phyloP scores from a whole-genome alignment of 2,329 filamentous ascomycete genomes.

The Colletotrichum chlorophyti region DNA sequence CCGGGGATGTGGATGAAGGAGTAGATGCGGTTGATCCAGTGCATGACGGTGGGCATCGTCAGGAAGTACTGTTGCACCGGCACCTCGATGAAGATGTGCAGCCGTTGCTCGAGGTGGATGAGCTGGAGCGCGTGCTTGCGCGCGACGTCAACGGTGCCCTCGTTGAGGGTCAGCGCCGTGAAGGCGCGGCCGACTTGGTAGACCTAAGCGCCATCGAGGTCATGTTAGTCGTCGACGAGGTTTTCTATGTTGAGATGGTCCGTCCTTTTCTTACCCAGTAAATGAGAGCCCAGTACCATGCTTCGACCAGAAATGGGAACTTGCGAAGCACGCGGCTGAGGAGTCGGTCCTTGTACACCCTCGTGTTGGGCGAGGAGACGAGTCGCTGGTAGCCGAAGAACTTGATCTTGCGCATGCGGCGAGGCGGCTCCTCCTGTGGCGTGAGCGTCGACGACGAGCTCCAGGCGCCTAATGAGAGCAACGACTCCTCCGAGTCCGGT shows the following conservation, averaged over 20 bases:
- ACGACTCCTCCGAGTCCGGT: slow-evolving; percentile 23
- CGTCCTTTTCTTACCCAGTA: slow-evolving; percentile 73
- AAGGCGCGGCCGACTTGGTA: slow-evolving; percentile 79
- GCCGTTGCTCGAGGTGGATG: slow-evolving; percentile 67
- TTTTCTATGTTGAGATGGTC: neutral
- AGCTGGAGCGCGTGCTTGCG: slow-evolving; percentile 72
- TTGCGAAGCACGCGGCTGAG: slow-evolving; percentile 69
- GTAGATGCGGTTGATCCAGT: slow-evolving; percentile 75
- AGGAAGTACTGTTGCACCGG: slow-evolving; percentile 63
- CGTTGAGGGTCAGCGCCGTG: slow-evolving; percentile 71
- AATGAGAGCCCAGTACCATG: slow-evolving; percentile 79
- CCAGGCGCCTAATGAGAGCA: slow-evolving; percentile 21
- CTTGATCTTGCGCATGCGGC: slow-evolving; percentile 42
- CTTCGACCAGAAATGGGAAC: slow-evolving; percentile 76
- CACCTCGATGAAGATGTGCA: slow-evolving; percentile 71
- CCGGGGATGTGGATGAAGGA: slow-evolving; percentile 82
- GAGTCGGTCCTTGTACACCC: slow-evolving; percentile 63
- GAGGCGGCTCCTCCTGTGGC: slow-evolving; percentile 35
- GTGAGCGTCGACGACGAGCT: slow-evolving; percentile 36
- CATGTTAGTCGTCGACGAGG: too few species aligned
- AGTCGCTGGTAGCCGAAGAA: slow-evolving; percentile 39
- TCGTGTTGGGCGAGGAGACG: slow-evolving; percentile 67
- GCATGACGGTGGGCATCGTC: slow-evolving; percentile 61
- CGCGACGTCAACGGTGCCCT: slow-evolving; percentile 72
- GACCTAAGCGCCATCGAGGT: slow-evolving; percentile 59